A percentile compares a stretch with the other conserved stretches of the same genome.
Conservation (phyloP, 1,139 yeast genomes). For the Kluyveromyces sp. region DNA sequence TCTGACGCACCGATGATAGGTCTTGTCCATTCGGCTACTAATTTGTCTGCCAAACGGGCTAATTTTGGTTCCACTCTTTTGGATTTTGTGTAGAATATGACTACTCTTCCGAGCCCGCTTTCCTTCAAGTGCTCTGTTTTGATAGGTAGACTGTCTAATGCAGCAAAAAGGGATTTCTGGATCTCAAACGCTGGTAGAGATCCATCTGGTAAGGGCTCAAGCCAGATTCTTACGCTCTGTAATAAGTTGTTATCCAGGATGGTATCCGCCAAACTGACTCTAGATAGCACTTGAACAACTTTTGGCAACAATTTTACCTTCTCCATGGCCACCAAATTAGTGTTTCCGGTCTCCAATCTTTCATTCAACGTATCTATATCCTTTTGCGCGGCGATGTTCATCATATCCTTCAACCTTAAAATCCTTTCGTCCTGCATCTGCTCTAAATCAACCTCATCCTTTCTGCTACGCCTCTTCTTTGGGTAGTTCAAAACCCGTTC, state of each 20-base stretch:
- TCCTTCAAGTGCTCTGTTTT: slow-evolving; percentile 94
- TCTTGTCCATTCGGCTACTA: slow-evolving; percentile 96
- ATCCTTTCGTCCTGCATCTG: slow-evolving; percentile 91
- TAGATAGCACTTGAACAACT: slow-evolving; percentile 67
- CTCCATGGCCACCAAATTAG: slow-evolving; percentile 62
- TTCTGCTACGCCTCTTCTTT: slow-evolving; percentile 50
- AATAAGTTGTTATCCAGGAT: slow-evolving; percentile 88
- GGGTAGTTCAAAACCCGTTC: slow-evolving; percentile 66
- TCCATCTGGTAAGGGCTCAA: slow-evolving; percentile 97
- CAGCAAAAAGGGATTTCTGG: slow-evolving; percentile 75
- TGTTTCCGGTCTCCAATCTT: slow-evolving; percentile 29
- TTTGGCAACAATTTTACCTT: slow-evolving; percentile 76
- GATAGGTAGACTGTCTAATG: slow-evolving; percentile 75
- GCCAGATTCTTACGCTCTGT: slow-evolving; percentile 93
- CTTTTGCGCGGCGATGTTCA: slow-evolving; percentile 88
- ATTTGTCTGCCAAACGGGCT: slow-evolving; percentile 80
- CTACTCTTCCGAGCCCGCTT: slow-evolving; percentile 87
- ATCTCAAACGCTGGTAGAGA: slow-evolving; percentile 95
- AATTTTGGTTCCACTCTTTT: slow-evolving; percentile 82
- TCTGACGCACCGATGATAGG: slow-evolving; percentile 96
- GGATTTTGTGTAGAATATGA: slow-evolving; percentile 88
- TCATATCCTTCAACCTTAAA: slow-evolving; percentile 71
- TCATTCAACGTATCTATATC: slow-evolving; percentile 81
- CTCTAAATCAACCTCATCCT: slow-evolving; percentile 88
- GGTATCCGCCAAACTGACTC: slow-evolving; percentile 84